Percentiles rank a stretch among this genome's conserved stretches.
These are phyloP conservation scores for Salvia sclarea DNA, from an alignment of 305 asterid genomes.

Conservation along the genomic window DNA sequence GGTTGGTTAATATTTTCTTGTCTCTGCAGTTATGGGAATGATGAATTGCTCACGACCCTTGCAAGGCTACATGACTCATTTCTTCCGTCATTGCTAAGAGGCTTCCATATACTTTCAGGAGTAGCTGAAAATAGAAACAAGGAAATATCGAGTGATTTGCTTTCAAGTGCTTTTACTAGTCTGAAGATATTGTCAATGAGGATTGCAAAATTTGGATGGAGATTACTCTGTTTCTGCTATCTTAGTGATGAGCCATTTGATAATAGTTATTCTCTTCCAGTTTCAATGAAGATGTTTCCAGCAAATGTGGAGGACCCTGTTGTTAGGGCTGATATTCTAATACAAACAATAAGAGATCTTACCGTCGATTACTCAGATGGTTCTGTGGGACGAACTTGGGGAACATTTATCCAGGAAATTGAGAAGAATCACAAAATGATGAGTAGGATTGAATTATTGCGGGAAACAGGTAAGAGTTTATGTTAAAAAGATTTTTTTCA, in stretches of 20 bases:
- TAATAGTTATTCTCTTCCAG: slow-evolving; percentile 49
- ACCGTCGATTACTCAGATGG: slow-evolving; percentile 38
- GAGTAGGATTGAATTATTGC: slow-evolving; percentile 63
- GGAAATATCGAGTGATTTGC: slow-evolving; percentile 52
- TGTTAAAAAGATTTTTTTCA: not conserved
- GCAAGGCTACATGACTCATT: slow-evolving; percentile 77
- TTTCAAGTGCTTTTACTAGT: slow-evolving; percentile 57
- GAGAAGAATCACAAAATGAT: slow-evolving; percentile 68
- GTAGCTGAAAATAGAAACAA: slow-evolving; percentile 37
- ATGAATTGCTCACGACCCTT: slow-evolving; percentile 72
- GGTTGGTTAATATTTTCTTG: slow-evolving; percentile 22
- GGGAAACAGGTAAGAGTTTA: slow-evolving; percentile 50
- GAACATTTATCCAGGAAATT: slow-evolving; percentile 67
- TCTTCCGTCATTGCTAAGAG: slow-evolving; percentile 76
- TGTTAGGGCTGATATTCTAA: slow-evolving; percentile 78
- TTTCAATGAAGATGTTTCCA: slow-evolving; percentile 84
- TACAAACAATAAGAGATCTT: slow-evolving; percentile 73
- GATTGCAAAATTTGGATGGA: slow-evolving; percentile 79
- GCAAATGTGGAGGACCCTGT: slow-evolving; percentile 88
- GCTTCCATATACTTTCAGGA: slow-evolving; percentile 53
- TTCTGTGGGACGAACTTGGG: slow-evolving; percentile 45
- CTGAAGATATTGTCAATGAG: slow-evolving; percentile 67
- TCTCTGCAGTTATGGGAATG: slow-evolving; percentile 71
- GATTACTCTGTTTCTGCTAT: slow-evolving; percentile 65
- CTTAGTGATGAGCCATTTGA: slow-evolving; percentile 81